A percentile compares a stretch with the other conserved stretches of the same genome.
Evolutionary conservation across 129 eudicot genomes (phyloP).

Genomic region (Tanacetum coccineum): DNA sequence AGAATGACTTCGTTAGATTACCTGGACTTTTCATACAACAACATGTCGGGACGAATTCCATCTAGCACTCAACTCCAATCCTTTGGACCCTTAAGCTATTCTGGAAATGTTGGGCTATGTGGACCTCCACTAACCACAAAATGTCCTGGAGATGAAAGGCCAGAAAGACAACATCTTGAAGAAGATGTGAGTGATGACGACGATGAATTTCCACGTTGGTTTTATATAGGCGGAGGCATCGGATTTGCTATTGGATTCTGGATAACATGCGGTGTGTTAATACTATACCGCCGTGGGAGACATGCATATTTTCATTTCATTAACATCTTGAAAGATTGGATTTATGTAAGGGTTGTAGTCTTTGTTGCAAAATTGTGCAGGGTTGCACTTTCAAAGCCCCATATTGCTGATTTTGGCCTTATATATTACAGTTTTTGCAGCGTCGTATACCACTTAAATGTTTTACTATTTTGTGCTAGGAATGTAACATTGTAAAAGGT

Average conservation of each 20-base stretch:
- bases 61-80: slow-evolving; percentile 8
- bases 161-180: background rate
- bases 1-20: background rate
- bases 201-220: background rate
- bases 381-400: background rate
- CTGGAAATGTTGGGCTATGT: background rate
- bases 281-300: background rate
- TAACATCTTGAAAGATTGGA: background rate
- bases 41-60: background rate
- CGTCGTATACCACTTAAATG: too few species aligned
- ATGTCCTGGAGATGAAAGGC: background rate
- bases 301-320: background rate
- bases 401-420: background rate
- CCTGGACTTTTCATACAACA: background rate
- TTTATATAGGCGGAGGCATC: background rate
- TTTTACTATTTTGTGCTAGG: too few species aligned
- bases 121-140: background rate
- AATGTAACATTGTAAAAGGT: too few species aligned
- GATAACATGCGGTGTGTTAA: background rate
- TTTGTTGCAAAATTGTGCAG: background rate
- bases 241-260: slow-evolving; percentile 11
- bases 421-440: too few species aligned
- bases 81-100: background rate
- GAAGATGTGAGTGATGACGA: background rate
- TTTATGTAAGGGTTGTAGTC: background rate